Percentiles rank a stretch among this genome's conserved stretches.
These are phyloP conservation scores for Pyronema omphalodes DNA, from an alignment of 495 filamentous ascomycete species.

Conservation along the genomic window DNA sequence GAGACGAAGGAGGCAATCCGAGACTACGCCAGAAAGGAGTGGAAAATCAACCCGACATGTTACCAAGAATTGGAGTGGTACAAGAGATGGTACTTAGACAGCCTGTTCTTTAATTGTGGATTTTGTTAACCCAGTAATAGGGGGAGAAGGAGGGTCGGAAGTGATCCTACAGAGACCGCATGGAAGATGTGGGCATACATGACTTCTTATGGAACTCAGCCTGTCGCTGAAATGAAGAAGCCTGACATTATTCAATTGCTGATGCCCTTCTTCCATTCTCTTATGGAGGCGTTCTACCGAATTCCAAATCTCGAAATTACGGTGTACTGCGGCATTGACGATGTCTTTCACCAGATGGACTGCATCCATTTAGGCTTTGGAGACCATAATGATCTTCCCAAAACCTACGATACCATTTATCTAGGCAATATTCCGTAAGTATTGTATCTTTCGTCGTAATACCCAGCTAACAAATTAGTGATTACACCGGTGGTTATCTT, in stretches of 20 bases:
- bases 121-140: neutral
- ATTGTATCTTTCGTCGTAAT: neutral
- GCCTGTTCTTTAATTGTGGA: neutral
- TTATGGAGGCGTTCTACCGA: neutral
- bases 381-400: neutral
- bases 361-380: neutral
- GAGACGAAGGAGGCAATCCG: neutral
- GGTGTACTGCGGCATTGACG: neutral
- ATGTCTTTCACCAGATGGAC: neutral
- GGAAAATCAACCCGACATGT: neutral
- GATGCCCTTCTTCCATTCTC: neutral
- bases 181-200: neutral
- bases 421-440: neutral
- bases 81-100: neutral
- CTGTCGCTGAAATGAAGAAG: neutral
- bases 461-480: conserved; percentile 9
- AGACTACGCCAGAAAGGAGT: conserved; percentile 1
- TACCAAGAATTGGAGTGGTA: conserved; percentile 1
- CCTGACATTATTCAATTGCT: neutral
- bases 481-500: conserved; percentile 27
- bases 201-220: neutral
- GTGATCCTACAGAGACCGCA: neutral
- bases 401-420: neutral
- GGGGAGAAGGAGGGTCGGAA: neutral
- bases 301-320: neutral